phyloP scores from a whole-genome alignment of 371 early-diverging fungal species.

The Apophysomyces sp. region DNA sequence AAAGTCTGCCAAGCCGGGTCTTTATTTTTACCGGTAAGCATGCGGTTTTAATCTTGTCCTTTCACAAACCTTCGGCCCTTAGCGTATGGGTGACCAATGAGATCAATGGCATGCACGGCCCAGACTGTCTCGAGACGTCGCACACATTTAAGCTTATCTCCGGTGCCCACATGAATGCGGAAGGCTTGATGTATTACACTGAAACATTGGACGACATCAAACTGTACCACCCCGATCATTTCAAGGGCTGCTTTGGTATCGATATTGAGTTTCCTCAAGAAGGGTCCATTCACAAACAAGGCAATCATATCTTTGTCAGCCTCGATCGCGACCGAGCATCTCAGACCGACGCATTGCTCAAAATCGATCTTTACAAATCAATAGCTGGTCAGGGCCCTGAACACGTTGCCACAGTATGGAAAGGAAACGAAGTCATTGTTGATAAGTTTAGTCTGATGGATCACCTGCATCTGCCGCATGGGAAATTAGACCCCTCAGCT shows the following conservation, averaged over 20 bases:
- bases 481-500: conserved; percentile 16
- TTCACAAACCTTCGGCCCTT: no score
- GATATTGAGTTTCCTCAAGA: conserved; percentile 14
- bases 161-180: conserved; percentile 48
- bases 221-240: conserved; percentile 15
- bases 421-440: no score
- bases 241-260: conserved; percentile 33
- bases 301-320: conserved; percentile 7
- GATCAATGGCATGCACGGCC: conserved; percentile 28
- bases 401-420: neutral
- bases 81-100: conserved; percentile 38
- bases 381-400: neutral
- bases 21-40: conserved; percentile 50
- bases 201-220: conserved; percentile 17
- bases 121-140: conserved; percentile 41
- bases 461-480: neutral
- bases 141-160: conserved; percentile 51
- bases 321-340: conserved; percentile 28
- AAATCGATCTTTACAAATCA: conserved; percentile 23
- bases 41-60: neutral
- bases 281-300: conserved; percentile 9
- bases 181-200: conserved; percentile 41
- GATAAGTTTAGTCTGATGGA: neutral
- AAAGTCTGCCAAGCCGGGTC: conserved; percentile 29
- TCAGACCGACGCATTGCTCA: conserved; percentile 19